phyloP scores from a whole-genome alignment of 352 stramenopile species.

The Globisporangium mamillatum region DNA sequence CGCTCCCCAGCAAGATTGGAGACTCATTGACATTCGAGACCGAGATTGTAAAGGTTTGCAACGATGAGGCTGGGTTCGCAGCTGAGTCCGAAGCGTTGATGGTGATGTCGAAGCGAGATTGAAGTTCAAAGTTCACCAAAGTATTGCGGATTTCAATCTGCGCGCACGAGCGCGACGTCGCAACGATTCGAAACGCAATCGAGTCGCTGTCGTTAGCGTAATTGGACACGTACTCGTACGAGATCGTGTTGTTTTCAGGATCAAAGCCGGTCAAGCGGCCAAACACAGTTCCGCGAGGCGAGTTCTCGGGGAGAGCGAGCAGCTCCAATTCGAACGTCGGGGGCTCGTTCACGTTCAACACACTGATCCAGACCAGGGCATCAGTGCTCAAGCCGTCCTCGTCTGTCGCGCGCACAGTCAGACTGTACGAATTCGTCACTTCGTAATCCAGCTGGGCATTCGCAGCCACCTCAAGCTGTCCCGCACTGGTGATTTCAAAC shows the following conservation, averaged over 20 bases:
- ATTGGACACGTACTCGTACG: conserved; percentile 30
- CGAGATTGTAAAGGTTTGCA: conserved; percentile 11
- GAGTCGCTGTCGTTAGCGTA: conserved; percentile 21
- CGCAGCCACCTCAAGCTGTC: conserved; percentile 6
- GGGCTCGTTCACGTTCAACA: conserved; percentile 34
- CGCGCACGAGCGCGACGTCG: conserved; percentile 28
- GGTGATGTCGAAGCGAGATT: conserved; percentile 30
- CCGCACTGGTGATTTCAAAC: conserved; percentile 12
- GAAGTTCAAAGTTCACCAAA: conserved; percentile 37
- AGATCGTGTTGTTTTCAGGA: conserved; percentile 49
- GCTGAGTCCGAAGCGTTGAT: conserved; percentile 38
- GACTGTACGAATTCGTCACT: conserved; percentile 5
- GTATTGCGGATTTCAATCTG: conserved; percentile 44
- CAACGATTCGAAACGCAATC: conserved; percentile 37
- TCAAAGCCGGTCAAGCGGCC: conserved; percentile 35
- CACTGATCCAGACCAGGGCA: conserved; percentile 17
- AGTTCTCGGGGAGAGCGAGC: conserved; percentile 36
- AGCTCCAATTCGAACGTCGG: conserved; percentile 17
- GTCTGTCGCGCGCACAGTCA: conserved; percentile 27
- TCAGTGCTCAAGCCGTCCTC: conserved; percentile 16
- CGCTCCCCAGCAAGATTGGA: conserved; percentile 15
- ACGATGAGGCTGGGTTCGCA: conserved; percentile 22
- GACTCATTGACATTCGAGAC: conserved; percentile 33
- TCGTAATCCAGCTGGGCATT: conserved; percentile 20
- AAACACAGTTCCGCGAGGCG: conserved; percentile 37